Conservation (phyloP, 805 yeast genomes). For the Limtongia smithiae region DNA sequence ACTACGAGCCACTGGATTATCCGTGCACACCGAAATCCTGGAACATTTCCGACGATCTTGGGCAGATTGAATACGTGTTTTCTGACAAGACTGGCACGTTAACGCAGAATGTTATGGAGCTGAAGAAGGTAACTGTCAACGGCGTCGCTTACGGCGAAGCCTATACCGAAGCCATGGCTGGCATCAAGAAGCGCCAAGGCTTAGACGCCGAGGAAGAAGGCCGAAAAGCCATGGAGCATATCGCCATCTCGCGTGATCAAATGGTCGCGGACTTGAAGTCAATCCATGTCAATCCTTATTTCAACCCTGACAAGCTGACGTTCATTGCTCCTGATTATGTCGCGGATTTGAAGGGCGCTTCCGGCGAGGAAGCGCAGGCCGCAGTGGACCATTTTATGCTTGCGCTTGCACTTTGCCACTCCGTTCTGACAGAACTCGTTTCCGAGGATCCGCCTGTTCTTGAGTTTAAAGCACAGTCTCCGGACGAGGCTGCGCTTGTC, state of each 20-base stretch:
- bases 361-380: conserved; percentile 43
- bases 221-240: conserved; percentile 41
- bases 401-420: conserved; percentile 68
- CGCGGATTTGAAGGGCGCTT: conserved; percentile 46
- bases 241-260: conserved; percentile 42
- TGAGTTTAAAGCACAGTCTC: conserved; percentile 72
- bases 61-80: conserved; percentile 77
- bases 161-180: conserved; percentile 74
- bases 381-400: conserved; percentile 58
- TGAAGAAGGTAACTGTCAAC: conserved; percentile 67
- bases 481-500: conserved; percentile 81
- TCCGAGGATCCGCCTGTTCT: conserved; percentile 39
- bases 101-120: conserved; percentile 81
- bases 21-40: conserved; percentile 80
- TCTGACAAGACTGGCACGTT: conserved; percentile 83
- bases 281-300: conserved; percentile 46
- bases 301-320: conserved; percentile 51
- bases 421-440: conserved; percentile 63
- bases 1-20: conserved; percentile 62
- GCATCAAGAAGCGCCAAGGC: conserved; percentile 64
- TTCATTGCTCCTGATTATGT: conserved; percentile 61
- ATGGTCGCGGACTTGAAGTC: conserved; percentile 49
- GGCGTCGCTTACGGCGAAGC: conserved; percentile 69
- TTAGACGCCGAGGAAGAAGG: conserved; percentile 52
- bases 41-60: conserved; percentile 80